phyloP scores from a whole-genome alignment of 176 grass and related monocot species.

The Lolium rigidum region DNA sequence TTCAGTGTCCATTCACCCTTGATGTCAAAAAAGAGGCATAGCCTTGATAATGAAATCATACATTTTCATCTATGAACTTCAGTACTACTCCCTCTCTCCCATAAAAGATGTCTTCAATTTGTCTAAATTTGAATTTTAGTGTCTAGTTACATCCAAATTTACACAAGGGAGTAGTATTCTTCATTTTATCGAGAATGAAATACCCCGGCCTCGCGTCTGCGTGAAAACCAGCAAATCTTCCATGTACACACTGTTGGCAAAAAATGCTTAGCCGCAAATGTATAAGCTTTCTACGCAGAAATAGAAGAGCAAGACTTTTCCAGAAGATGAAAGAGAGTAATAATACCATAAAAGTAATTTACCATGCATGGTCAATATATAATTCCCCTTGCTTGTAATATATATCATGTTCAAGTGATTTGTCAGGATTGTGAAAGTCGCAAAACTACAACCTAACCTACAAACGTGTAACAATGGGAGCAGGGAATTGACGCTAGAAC shows the following conservation, averaged over 20 bases:
- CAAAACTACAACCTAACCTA: not conserved
- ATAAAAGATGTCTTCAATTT: no score
- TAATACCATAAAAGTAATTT: not conserved
- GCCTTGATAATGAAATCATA: no score
- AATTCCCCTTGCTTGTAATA: not conserved
- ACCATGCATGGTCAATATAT: not conserved
- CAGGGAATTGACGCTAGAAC: not conserved
- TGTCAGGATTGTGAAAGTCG: not conserved
- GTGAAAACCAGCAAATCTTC: no score
- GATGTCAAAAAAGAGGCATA: no score
- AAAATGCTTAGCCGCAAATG: not conserved
- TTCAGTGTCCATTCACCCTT: no score
- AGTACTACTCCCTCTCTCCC: no score
- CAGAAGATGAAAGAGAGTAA: not conserved
- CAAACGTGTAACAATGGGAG: not conserved
- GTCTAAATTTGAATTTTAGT: no score
- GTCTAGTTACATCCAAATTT: no score
- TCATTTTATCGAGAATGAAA: no score
- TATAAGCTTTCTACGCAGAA: not conserved
- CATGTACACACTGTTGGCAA: not conserved
- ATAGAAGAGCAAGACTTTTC: not conserved
- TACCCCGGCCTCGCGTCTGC: no score
- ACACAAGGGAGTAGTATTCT: no score
- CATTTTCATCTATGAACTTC: no score
- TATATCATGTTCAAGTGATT: not conserved